Base-by-base conservation (phyloP, 2,329 filamentous ascomycete species). In the Didymella sp. region DNA sequence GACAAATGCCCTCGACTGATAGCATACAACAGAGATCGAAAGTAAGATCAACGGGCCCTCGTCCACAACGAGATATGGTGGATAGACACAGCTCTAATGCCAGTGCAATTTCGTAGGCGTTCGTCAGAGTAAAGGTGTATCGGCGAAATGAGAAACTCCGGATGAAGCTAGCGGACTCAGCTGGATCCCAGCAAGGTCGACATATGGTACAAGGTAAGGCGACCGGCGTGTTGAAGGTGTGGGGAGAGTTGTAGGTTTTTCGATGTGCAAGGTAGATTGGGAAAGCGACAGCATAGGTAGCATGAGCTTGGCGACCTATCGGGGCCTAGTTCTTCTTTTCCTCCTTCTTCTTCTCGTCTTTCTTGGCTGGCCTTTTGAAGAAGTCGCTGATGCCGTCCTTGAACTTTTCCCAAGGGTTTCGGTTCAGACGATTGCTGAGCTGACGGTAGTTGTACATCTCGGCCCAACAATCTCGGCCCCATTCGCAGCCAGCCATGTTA, bases 401-500 rank as follows among this genome's bases (percentile, higher is more conserved):
- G 69, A 82, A 79, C 64, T 81, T 84, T 79, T 96, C 90, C 91
- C 92, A 97, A 52, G 79, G 82, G 47, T 86, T 90, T 48, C 92
- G 86, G 80, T 97, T 97, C 60, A 97, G 84, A 77, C 87, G 88
- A 76, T 96, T 94, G 80, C 92, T 96, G 71, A 96, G 84, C 76
- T 96, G 88, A 49, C 93, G 90, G 80, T 92, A 99, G 75, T 90
- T 89, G 79, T 96, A 96, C 87, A 99, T 97, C 79, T 99, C 95
- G 33, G 89, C 89, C 94, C 94, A 98, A 76, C 95, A 99, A 78
- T 99, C 94, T 46, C 95, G 87, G 4, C 94, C 94, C 89, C 91
- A 98, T 76, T 96, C 90, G 75, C 95, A 99, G 4, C 95, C 95
- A 6, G 95, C 95, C 94, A 99, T 98, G 77, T 97, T 99, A 69